Evolutionary conservation across 2,329 filamentous ascomycete genomes (phyloP).

Genomic region (Annulohypoxylon truncatum): DNA sequence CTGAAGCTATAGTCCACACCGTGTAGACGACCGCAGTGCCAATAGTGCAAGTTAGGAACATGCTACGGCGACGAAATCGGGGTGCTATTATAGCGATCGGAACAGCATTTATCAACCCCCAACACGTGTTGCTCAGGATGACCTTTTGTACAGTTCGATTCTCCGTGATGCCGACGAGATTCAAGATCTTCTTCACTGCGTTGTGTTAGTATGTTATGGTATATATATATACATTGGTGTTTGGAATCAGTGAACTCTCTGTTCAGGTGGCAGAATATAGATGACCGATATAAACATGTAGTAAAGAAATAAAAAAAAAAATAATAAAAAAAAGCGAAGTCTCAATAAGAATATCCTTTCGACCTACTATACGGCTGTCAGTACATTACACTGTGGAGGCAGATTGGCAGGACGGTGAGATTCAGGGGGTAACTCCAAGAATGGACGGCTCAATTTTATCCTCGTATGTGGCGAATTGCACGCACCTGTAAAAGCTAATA

Average conservation of each 20-base stretch:
- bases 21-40: constrained; percentile 53
- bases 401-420: background rate
- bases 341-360: background rate
- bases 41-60: constrained; percentile 54
- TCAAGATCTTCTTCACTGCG: constrained; percentile 54
- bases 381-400: background rate
- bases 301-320: background rate
- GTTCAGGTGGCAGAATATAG: background rate
- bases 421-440: background rate
- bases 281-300: background rate
- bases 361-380: constrained; percentile 21
- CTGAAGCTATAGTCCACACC: constrained; percentile 55
- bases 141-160: constrained; percentile 53
- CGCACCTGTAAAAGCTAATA: constrained; percentile 52
- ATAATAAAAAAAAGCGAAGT: too few species aligned
- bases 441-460: background rate
- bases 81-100: constrained; percentile 51
- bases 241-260: background rate
- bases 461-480: background rate
- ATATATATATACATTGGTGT: too few species aligned
- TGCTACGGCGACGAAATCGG: constrained; percentile 49
- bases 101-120: constrained; percentile 48
- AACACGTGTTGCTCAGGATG: constrained; percentile 53
- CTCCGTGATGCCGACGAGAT: constrained; percentile 54
- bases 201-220: constrained; percentile 11